A percentile compares a stretch with the other conserved stretches of the same genome.
These are phyloP conservation scores for Cryptosporidium ubiquitum DNA, from an alignment of 169 alveolate genomes.

Conservation along the genomic window DNA sequence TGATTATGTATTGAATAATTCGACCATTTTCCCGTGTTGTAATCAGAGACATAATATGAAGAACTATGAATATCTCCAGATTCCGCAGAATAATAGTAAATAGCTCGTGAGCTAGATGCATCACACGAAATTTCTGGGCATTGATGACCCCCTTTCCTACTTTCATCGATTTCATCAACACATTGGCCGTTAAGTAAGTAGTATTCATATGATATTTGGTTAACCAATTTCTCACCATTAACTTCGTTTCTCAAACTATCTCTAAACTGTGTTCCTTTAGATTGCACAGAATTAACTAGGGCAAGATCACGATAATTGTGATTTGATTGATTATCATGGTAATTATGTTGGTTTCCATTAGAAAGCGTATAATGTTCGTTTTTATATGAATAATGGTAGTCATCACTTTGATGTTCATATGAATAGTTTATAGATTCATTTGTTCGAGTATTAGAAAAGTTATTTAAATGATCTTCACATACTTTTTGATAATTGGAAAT, in stretches of 20 bases:
- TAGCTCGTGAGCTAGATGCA: neutral
- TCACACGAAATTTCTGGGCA: neutral
- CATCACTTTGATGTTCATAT: neutral
- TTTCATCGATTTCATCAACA: neutral
- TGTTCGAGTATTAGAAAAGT: neutral
- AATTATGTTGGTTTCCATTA: neutral
- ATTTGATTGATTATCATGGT: neutral
- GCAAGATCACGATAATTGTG: neutral
- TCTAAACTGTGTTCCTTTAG: neutral
- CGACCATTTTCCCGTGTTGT: neutral
- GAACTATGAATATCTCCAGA: neutral
- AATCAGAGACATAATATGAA: neutral
- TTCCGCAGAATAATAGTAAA: neutral
- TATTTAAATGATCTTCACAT: neutral
- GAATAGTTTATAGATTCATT: neutral
- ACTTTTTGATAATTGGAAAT: neutral
- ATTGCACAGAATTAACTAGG: neutral
- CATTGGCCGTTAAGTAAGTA: neutral
- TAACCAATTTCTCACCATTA: neutral
- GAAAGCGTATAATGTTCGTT: neutral
- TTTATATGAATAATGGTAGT: neutral
- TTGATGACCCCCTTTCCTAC: neutral
- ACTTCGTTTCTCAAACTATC: neutral
- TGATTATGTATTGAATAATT: neutral
- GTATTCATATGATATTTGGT: neutral